Base-by-base conservation (phyloP, 108 stramenopile species). In the Skeletonema grethae region DNA sequence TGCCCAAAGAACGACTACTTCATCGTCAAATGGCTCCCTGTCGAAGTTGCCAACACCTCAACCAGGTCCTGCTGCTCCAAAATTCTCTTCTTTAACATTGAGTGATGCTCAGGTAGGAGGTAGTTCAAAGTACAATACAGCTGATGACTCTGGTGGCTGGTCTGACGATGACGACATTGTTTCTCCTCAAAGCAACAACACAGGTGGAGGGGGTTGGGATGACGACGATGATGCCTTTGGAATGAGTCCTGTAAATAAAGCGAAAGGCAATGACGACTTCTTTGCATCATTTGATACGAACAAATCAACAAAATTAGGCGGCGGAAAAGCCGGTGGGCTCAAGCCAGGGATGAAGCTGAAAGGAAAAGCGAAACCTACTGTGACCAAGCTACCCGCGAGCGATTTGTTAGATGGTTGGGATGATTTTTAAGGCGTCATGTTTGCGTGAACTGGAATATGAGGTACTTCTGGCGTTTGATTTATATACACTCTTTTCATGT, bases 331-430 rank as follows among this genome's bases (percentile, higher is more conserved):
- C 8, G 77, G 43, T 13, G 22, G 38, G 13, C 11, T 43, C 1
- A 66, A 30, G 43, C 65, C 39, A 69, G 56, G 58, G 31, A 48
- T 77, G 60, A 71, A 67, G 66, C n/a, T 50, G 22, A 76, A 84
- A 61, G 78, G 75, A 22, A 29, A 77, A 35, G 36, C 65, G 24
- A 85, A 86, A 36, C 71, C 79, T 15, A 77, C 60, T n/a, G 75
- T 86, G 13, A 85, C 73, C 61, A 89, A 86, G 70, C 57, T 89
- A 15, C 57, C 83, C 20, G 48, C 68, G 1, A 84, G 72, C 56
- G 82, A 85, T 68, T 76, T 88, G 41, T 55, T 90, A 30, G 89
- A 92, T 72, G 92, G 92, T 4, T 95, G 94, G 94, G 91, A 95
- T 74, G 94, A 95, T 35, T 95, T 95, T 77, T 95, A 83, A 43